Conservation (phyloP, 2,329 filamentous ascomycete genomes). For the Leptographium radiaticola region DNA sequence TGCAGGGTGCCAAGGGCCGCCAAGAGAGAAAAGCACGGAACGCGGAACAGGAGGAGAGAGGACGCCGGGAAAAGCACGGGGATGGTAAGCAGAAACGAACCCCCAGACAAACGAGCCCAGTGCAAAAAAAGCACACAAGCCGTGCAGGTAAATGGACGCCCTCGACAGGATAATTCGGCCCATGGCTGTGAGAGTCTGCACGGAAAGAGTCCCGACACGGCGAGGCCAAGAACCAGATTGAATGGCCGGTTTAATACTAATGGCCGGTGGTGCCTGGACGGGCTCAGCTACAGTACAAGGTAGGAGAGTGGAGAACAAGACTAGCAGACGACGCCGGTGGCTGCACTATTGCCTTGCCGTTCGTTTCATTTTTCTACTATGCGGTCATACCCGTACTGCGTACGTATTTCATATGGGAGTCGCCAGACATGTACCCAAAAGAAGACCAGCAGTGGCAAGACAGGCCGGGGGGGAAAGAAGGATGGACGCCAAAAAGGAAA, state of each 20-base stretch:
- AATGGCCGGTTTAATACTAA: too few species aligned
- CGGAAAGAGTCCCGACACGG: too few species aligned
- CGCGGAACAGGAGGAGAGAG: neutral
- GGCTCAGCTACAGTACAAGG: neutral
- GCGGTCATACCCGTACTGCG: neutral
- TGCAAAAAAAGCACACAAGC: constrained; percentile 37
- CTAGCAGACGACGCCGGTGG: neutral
- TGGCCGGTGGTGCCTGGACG: too few species aligned
- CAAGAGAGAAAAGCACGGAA: neutral
- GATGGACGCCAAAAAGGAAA: too few species aligned
- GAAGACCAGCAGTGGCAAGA: too few species aligned
- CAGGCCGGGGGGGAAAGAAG: too few species aligned
- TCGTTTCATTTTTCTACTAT: neutral
- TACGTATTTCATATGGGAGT: too few species aligned
- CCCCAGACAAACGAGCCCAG: constrained; percentile 45
- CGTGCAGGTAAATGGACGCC: constrained; percentile 28
- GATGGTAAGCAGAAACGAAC: constrained; percentile 19
- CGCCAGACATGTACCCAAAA: too few species aligned
- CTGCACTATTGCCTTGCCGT: neutral
- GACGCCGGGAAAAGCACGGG: too few species aligned
- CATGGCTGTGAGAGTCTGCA: neutral
- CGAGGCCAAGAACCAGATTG: too few species aligned
- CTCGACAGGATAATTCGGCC: constrained; percentile 15
- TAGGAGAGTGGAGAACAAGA: neutral
- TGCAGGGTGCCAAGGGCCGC: neutral